phyloP scores from a whole-genome alignment of 2,329 filamentous ascomycete genomes.

The Talaromyces sp. region DNA sequence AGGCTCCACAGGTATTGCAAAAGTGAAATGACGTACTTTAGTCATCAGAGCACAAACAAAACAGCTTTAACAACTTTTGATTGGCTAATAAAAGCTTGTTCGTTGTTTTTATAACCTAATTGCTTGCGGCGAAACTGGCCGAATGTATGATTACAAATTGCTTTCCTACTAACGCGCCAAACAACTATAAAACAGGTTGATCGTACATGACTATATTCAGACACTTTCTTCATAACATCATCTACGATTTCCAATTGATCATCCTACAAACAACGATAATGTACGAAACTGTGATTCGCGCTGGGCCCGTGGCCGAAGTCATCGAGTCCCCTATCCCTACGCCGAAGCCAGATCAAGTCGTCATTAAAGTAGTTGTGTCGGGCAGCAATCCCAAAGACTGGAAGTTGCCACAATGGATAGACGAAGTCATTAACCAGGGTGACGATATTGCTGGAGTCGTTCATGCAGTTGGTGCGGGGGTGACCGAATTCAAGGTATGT shows the following conservation, averaged over 20 bases:
- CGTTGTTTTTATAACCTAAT: neutral
- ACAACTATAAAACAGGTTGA: neutral
- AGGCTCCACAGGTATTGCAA: neutral
- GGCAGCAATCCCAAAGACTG: conserved; percentile 10
- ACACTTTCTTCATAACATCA: neutral
- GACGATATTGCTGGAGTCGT: conserved; percentile 52
- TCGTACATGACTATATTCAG: neutral
- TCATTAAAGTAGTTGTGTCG: conserved; percentile 17
- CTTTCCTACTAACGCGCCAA: neutral
- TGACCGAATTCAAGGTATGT: conserved; percentile 46
- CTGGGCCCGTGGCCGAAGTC: conserved; percentile 17
- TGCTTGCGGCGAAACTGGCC: neutral
- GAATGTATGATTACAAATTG: neutral
- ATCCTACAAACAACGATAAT: neutral
- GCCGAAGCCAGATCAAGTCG: conserved; percentile 31
- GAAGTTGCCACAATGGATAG: conserved; percentile 17
- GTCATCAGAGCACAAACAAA: neutral
- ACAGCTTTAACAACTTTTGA: neutral
- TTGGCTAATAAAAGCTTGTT: neutral
- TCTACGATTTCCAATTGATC: neutral
- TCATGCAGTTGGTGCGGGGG: conserved; percentile 46
- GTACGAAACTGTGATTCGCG: conserved; percentile 1
- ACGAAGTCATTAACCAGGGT: conserved; percentile 36
- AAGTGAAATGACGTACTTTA: neutral
- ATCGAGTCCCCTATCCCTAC: conserved; percentile 40